Conservation (phyloP, 257 asterid genomes). For the Solanum neorickii region DNA sequence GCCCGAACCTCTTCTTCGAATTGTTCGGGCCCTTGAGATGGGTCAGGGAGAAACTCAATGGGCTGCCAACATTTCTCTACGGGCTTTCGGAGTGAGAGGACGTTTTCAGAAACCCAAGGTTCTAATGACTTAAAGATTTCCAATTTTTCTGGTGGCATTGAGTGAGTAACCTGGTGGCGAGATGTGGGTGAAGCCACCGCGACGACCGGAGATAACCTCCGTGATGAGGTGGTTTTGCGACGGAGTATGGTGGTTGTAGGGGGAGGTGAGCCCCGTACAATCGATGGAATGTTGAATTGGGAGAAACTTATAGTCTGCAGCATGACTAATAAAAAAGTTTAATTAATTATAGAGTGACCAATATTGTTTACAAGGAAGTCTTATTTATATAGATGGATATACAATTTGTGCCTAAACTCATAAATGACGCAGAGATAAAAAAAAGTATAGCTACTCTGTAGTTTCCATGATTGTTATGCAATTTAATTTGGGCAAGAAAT, state of each 20-base stretch:
- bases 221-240: background rate
- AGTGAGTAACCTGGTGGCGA: background rate
- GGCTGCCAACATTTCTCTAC: conserved; percentile 35
- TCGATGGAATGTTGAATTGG: background rate
- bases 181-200: background rate
- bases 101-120: conserved; percentile 10
- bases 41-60: conserved; percentile 21
- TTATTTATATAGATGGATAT: background rate
- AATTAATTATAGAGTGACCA: background rate
- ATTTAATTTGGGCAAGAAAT: too few relatives aligned
- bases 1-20: conserved; percentile 13
- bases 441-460: too few relatives aligned
- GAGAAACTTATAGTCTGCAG: background rate
- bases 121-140: conserved; percentile 27
- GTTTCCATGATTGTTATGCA: too few relatives aligned
- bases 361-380: background rate
- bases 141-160: conserved; percentile 16
- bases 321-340: background rate
- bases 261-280: background rate
- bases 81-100: conserved; percentile 21
- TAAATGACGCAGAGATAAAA: too few relatives aligned
- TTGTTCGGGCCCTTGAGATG: background rate
- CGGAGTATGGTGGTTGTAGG: background rate
- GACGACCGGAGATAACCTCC: background rate
- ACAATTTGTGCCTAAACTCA: too few relatives aligned